Evolutionary conservation across 805 yeast species (phyloP), one percentile per base, ranked within the genome.

Genomic region (Maudiozyma turicensis): DNA sequence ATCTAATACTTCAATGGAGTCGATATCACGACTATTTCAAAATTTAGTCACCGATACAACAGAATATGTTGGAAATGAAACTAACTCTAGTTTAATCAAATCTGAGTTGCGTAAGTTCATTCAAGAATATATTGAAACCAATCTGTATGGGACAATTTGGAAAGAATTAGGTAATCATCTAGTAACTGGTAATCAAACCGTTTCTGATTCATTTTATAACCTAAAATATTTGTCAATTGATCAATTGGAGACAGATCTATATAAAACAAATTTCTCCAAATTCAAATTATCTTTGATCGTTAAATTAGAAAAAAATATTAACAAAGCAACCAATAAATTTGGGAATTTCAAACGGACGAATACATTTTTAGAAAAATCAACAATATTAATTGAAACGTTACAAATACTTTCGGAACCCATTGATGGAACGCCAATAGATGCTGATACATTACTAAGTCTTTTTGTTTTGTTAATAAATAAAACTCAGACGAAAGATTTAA

Each of bases 381-480:
- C 63, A 5, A 68, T 77, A 1, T 62, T 89, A 5, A 60, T 75
- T 1, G 67, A 72, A 0, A 78, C 89, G 0, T 69, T 87, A 28
- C 67, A 72, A 39, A 65, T 70, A 0, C 58, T 88, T 28, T 76
- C 87, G 2, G 50, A 52, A n/a, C 28, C 46, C 1, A 49, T 40
- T 15, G 72, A 3, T 58, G 28, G n/a, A 9, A 11, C 11, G 3
- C 39, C 73, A 0, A 71, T 86, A 6, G 90, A 84, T 65, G 98
- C 97, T 0, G 98, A 90, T 60, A 79, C 86, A 0, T 67, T 90
- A 26, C 74, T 90, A 3, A 82, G 89, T 1, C 67, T 90, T 43
- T 67, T 90, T 52, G 75, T 88, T 6, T 70, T 88, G 63, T 88
- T 87, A 3, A 74, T 89, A 1, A 72, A 81, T 8, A 78, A 84